Base-by-base conservation (phyloP, 768 basidiomycete species). In the Filobasidium floriforme region DNA sequence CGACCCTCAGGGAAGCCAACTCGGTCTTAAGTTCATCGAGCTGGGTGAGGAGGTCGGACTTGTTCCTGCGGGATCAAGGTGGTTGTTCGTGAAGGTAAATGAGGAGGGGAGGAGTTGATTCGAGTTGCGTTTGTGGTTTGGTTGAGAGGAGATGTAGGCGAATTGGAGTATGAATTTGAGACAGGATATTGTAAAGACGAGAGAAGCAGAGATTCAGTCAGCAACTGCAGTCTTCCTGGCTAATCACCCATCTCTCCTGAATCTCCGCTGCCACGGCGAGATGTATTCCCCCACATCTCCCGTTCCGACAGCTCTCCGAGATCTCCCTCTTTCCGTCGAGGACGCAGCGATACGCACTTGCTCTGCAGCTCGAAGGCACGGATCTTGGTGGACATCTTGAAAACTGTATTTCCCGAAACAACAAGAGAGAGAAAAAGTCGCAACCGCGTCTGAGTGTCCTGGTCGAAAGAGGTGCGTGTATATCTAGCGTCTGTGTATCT, bases 11-110 rank as follows among this genome's bases (percentile, higher is more conserved):
- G 76, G 84, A 83, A 70, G 90, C 84, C 75, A 98, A 89, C 86
- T 99, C 96, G 68, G 82, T 86, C 88, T 92, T 97, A 82, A 99
- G 85, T 81, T 98, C 96, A 61, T 80, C 79, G 68, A 98, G 86
- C 81, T 96, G 91, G 82, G 93, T 93, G 71, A 86, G 82, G 83
- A 98, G 87, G 85, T 97, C 94, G 82, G 87, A 89, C 84, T 96
- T 97, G 70, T 89, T 89, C 87, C 92, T 93, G 75, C 14, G 37
- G 11, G 60, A 54, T 29, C 32, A 41, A 44, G 43, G 28, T 51
- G 28, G 24, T 26, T 41, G n/a, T 18, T 19, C n/a, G 32, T 37
- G 32, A 24, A 40, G 49, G 49, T 40, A 57, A 22, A 24, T 40
- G 24, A 22, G 2, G 1, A 22, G 4, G 10, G 26, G 14, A 4